These are phyloP conservation scores for Cryphonectria carpinicola DNA, from an alignment of 2,329 filamentous ascomycete species.

Conservation along the genomic window DNA sequence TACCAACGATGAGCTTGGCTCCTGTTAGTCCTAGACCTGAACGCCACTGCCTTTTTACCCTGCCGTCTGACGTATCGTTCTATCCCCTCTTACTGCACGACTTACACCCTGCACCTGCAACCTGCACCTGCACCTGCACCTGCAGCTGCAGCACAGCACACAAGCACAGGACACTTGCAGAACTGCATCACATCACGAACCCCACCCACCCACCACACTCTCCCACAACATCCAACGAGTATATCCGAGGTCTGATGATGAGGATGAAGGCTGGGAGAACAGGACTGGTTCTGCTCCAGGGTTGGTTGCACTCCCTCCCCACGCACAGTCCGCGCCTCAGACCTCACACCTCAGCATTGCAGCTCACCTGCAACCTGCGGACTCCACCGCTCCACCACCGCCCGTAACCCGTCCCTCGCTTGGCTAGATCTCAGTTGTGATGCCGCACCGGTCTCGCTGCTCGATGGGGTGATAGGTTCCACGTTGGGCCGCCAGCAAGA, in stretches of 20 bases:
- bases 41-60: not conserved
- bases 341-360: not conserved
- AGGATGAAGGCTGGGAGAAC: not conserved
- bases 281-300: not conserved
- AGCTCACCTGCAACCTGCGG: conserved; percentile 1
- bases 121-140: not conserved
- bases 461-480: not conserved
- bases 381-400: not conserved
- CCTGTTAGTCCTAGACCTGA: not conserved
- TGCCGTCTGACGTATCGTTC: not conserved
- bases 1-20: not conserved
- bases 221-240: not conserved
- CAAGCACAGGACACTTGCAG: conserved; percentile 2
- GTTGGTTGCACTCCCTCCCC: not conserved
- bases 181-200: not conserved
- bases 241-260: not conserved
- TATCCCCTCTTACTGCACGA: not conserved
- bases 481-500: not conserved
- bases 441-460: conserved; percentile 2
- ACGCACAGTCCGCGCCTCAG: conserved; percentile 4
- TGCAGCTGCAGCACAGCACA: not conserved
- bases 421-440: conserved; percentile 5
- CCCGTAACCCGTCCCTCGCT: not conserved
- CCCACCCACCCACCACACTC: not conserved
- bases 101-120: conserved; percentile 4